A percentile compares a stretch with the other conserved stretches of the same genome.
Conservation (phyloP, 2,329 filamentous ascomycete species). For the Xylaria sp. region DNA sequence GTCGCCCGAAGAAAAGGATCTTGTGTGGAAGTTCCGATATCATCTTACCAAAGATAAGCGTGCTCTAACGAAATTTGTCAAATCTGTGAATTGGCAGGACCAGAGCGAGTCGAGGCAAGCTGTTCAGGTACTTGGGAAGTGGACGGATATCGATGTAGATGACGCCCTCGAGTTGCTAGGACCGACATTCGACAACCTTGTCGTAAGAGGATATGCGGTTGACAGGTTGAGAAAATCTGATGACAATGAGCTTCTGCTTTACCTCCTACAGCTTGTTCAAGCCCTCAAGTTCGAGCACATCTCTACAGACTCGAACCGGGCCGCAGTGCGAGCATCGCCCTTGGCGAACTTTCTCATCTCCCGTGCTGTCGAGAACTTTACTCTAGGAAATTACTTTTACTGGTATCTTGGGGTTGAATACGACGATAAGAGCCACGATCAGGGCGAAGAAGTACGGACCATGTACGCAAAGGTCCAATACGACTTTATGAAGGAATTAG, state of each 20-base stretch:
- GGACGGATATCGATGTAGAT: conserved; percentile 97
- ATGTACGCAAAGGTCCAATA: conserved; percentile 94
- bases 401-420: conserved; percentile 99
- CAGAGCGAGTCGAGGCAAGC: conserved; percentile 86
- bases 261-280: conserved; percentile 93
- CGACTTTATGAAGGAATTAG: conserved; percentile 92
- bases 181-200: conserved; percentile 87
- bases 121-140: conserved; percentile 87
- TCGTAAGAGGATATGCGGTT: conserved; percentile 92
- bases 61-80: conserved; percentile 95
- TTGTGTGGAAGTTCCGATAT: conserved; percentile 97
- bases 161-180: conserved; percentile 94
- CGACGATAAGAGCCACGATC: conserved; percentile 82
- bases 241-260: conserved; percentile 89
- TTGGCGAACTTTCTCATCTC: conserved; percentile 90
- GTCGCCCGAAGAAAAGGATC: conserved; percentile 90
- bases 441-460: conserved; percentile 78
- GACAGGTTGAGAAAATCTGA: conserved; percentile 91
- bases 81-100: conserved; percentile 95
- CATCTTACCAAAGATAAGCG: conserved; percentile 92
- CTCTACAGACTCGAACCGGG: conserved; percentile 68
- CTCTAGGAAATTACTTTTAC: conserved; percentile 92
- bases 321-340: conserved; percentile 76
- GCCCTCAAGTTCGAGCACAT: conserved; percentile 93
- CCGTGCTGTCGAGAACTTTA: conserved; percentile 87